Evolutionary conservation across 1,139 yeast genomes (phyloP).

Genomic region (Barnettozyma hawaiiensis): DNA sequence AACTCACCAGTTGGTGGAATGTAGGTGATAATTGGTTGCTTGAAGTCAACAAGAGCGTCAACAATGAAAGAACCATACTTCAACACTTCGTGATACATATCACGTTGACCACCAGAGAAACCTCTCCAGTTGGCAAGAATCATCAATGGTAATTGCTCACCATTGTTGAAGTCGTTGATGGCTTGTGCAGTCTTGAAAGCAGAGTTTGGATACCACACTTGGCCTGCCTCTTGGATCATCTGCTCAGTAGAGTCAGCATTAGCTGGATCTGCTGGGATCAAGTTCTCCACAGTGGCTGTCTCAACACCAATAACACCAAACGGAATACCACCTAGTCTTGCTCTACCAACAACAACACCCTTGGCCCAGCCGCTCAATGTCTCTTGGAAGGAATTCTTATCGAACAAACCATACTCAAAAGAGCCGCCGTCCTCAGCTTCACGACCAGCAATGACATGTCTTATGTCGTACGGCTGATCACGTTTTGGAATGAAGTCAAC

Average conservation of each 20-base stretch:
- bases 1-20: constrained; percentile 98
- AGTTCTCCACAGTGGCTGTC: constrained; percentile 81
- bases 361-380: constrained; percentile 98
- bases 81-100: constrained; percentile 96
- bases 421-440: constrained; percentile 60
- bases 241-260: constrained; percentile 90
- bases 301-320: constrained; percentile 97
- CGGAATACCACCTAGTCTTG: constrained; percentile 97
- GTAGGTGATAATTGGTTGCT: constrained; percentile 93
- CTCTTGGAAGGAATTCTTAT: constrained; percentile 89
- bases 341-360: constrained; percentile 98
- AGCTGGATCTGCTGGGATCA: constrained; percentile 96
- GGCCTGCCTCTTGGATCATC: constrained; percentile 93
- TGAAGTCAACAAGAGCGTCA: constrained; percentile 92
- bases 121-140: constrained; percentile 99
- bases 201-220: constrained; percentile 98
- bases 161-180: constrained; percentile 91
- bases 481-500: constrained; percentile 74
- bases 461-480: constrained; percentile 78
- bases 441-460: constrained; percentile 92
- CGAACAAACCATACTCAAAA: constrained; percentile 85
- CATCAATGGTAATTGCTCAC: constrained; percentile 96
- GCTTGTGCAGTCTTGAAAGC: constrained; percentile 99
- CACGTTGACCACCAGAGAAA: constrained; percentile 99
- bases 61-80: constrained; percentile 96